phyloP scores from a whole-genome alignment of 306 rosid species.

The Gleditsia sinensis region DNA sequence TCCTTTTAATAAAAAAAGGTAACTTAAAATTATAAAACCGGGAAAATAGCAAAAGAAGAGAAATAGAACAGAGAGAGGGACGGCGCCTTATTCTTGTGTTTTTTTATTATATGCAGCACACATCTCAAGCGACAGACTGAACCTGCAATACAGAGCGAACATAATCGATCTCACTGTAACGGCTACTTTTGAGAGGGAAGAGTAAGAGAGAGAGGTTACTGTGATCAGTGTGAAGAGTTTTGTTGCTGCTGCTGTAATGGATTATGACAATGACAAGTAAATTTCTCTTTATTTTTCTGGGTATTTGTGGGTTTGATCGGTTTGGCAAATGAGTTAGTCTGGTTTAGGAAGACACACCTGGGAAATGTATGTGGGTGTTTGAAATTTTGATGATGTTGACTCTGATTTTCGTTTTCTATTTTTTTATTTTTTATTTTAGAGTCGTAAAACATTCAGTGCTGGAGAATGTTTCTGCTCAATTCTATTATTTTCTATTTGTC shows the following conservation, averaged over 20 bases:
- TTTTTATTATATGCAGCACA: slow-evolving; percentile 1
- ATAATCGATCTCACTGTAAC: slow-evolving; percentile 39
- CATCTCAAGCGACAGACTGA: slow-evolving; percentile 2
- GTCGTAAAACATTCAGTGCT: background rate
- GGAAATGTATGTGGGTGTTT: slow-evolving; percentile 13
- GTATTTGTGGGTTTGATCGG: slow-evolving; percentile 21
- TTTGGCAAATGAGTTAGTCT: slow-evolving; percentile 13
- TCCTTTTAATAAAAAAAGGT: background rate
- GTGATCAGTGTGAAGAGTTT: slow-evolving; percentile 27
- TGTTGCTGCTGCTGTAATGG: slow-evolving; percentile 56
- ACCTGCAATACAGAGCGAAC: background rate
- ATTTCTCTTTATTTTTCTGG: slow-evolving; percentile 27
- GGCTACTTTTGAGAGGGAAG: slow-evolving; percentile 38
- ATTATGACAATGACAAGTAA: slow-evolving; percentile 57
- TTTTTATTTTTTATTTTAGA: background rate
- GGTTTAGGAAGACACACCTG: background rate
- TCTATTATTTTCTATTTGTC: background rate
- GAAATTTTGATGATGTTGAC: slow-evolving; percentile 22
- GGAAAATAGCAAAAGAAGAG: background rate
- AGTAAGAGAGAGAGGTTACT: background rate
- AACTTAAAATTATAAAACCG: slow-evolving; percentile 11
- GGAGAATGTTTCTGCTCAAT: background rate
- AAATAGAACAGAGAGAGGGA: background rate
- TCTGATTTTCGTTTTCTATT: background rate
- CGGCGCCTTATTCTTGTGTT: background rate